Evolutionary conservation across 768 basidiomycete species (phyloP).

Genomic region (Suillus weaverae): DNA sequence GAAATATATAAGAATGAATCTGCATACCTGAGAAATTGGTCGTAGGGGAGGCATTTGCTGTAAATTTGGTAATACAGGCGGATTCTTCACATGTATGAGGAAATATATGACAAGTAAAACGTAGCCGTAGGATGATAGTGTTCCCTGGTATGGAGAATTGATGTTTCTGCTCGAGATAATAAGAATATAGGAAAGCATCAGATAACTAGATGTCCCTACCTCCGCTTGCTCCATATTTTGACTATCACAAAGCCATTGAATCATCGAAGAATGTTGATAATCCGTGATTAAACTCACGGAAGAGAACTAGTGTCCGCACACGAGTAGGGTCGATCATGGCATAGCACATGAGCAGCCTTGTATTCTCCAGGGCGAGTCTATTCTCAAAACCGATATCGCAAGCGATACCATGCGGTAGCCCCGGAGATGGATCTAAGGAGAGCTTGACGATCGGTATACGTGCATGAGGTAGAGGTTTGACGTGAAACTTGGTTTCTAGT

Average conservation of each 20-base stretch:
- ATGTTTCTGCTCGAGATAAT: conserved; percentile 67
- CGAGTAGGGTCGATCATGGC: conserved; percentile 95
- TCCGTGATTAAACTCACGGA: conserved; percentile 66
- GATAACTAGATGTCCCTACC: conserved; percentile 43
- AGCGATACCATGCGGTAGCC: conserved; percentile 83
- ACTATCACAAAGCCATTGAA: conserved; percentile 48
- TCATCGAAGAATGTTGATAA: conserved; percentile 6
- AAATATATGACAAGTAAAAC: conserved; percentile 98
- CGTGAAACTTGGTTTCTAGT: conserved; percentile 91
- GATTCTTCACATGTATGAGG: conserved; percentile 95
- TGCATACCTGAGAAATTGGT: conserved; percentile 72
- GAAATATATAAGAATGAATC: neutral
- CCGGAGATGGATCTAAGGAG: conserved; percentile 82
- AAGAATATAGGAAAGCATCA: neutral
- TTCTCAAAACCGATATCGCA: conserved; percentile 99
- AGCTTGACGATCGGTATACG: conserved; percentile 99
- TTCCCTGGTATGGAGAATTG: conserved; percentile 97
- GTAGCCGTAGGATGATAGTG: conserved; percentile 95
- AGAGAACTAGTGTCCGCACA: conserved; percentile 91
- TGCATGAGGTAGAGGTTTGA: conserved; percentile 94
- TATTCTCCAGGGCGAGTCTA: conserved; percentile 95
- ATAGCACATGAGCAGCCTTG: conserved; percentile 92
- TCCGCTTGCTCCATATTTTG: conserved; percentile 98
- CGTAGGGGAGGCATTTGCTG: conserved; percentile 92
- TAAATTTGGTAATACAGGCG: conserved; percentile 93